These are phyloP conservation scores for Phascolomyces articulosus DNA, from an alignment of 371 early-diverging fungal genomes.

Conservation along the genomic window DNA sequence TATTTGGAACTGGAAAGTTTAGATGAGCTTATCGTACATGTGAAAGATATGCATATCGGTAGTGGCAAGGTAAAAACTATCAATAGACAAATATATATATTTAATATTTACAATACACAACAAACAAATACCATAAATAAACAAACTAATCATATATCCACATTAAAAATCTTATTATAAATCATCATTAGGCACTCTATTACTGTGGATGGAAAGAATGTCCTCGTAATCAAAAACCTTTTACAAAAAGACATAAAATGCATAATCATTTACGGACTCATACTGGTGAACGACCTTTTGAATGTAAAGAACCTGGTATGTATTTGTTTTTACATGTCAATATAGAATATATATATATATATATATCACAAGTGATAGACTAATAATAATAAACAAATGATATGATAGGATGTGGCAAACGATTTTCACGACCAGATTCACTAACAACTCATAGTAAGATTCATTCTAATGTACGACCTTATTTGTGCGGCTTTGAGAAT, in stretches of 20 bases:
- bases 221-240: slow-evolving; percentile 73
- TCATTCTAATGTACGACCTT: slow-evolving; percentile 81
- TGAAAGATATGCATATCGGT: slow-evolving; percentile 28
- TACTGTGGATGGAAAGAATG: slow-evolving; percentile 85
- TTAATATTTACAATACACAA: too few relatives aligned
- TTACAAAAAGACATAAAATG: slow-evolving; percentile 90
- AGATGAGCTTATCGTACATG: slow-evolving; percentile 25
- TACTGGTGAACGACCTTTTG: slow-evolving; percentile 82
- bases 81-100: too few relatives aligned
- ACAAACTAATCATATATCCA: background rate
- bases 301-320: slow-evolving; percentile 34
- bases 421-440: slow-evolving; percentile 88
- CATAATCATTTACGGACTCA: slow-evolving; percentile 88
- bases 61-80: slow-evolving; percentile 29
- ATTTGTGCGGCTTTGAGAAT: slow-evolving; percentile 57
- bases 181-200: slow-evolving; percentile 57
- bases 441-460: slow-evolving; percentile 89
- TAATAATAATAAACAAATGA: background rate
- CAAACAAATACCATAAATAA: background rate
- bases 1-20: slow-evolving; percentile 13
- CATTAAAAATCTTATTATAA: background rate
- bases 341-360: too few relatives aligned
- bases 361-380: too few relatives aligned
- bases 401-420: slow-evolving; percentile 71
- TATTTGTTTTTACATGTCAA: background rate